Evolutionary conservation across 2,329 filamentous ascomycete species (phyloP).

Genomic region (Diaporthe ampelina): DNA sequence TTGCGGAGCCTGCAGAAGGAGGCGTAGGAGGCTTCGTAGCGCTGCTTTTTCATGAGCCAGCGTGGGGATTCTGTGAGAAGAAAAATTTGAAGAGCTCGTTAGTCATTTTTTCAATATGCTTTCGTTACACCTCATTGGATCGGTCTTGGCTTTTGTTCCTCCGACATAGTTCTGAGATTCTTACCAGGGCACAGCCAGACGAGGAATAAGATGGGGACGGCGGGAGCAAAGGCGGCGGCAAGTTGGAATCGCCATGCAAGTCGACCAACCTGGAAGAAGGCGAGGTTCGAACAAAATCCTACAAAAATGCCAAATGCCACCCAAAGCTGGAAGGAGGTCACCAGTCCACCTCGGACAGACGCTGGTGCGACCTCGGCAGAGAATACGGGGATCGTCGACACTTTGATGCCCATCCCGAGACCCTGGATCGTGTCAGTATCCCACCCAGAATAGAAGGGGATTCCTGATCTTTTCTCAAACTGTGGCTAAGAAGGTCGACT

Average conservation of each 20-base stretch:
- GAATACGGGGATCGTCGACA: slow-evolving; percentile 27
- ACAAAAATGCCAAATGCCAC: slow-evolving; percentile 49
- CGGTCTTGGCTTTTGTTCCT: too few species aligned
- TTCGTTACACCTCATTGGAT: too few species aligned
- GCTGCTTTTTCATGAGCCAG: slow-evolving; percentile 77
- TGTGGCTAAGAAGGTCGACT: slow-evolving; percentile 67
- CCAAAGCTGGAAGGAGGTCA: slow-evolving; percentile 49
- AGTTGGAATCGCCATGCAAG: slow-evolving; percentile 75
- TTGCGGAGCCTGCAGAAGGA: slow-evolving; percentile 67
- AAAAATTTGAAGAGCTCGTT: neutral
- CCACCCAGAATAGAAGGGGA: too few species aligned
- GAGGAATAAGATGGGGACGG: slow-evolving; percentile 63
- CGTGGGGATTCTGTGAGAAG: slow-evolving; percentile 71
- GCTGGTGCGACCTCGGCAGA: slow-evolving; percentile 32
- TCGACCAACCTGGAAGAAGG: slow-evolving; percentile 63
- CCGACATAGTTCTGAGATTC: too few species aligned
- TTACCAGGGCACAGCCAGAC: slow-evolving; percentile 58
- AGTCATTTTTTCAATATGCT: neutral
- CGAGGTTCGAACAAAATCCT: slow-evolving; percentile 70
- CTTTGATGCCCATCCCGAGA: slow-evolving; percentile 33
- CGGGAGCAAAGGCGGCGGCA: slow-evolving; percentile 73
- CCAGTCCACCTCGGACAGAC: slow-evolving; percentile 31
- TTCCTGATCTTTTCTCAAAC: too few species aligned
- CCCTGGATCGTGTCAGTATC: slow-evolving; percentile 19
- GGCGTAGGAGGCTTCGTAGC: slow-evolving; percentile 71